These are phyloP conservation scores for Huntiella decipiens DNA, from an alignment of 2,329 filamentous ascomycete genomes.

Conservation along the genomic window DNA sequence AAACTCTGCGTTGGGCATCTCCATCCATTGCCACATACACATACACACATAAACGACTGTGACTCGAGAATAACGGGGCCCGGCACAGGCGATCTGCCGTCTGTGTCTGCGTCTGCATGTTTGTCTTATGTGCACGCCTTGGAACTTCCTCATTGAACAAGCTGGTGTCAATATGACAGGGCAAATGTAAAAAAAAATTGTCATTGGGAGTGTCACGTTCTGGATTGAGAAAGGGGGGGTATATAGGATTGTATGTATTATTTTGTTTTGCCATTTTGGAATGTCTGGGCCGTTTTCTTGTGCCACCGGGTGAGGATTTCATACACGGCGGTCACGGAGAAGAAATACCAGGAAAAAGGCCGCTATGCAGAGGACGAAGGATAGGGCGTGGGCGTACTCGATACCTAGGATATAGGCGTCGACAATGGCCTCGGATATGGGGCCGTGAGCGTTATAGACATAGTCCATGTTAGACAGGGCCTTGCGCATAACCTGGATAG, in stretches of 20 bases:
- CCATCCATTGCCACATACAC: no score
- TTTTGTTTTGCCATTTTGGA: neutral
- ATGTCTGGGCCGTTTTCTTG: neutral
- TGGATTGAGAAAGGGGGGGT: no score
- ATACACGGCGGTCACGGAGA: slow-evolving; percentile 16
- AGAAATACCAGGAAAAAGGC: slow-evolving; percentile 16
- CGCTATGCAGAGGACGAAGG: slow-evolving; percentile 15
- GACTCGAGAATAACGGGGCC: no score
- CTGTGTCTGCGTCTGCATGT: no score
- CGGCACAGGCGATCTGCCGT: no score
- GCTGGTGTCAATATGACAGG: no score
- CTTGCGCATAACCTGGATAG: slow-evolving; percentile 17
- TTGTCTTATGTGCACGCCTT: no score
- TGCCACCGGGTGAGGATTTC: neutral
- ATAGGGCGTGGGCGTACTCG: slow-evolving; percentile 19
- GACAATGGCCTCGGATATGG: slow-evolving; percentile 16
- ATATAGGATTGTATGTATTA: neutral
- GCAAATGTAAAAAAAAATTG: no score
- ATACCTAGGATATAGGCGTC: slow-evolving; percentile 19
- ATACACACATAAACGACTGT: no score
- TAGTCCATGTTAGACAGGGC: slow-evolving; percentile 19
- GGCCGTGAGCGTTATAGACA: slow-evolving; percentile 15
- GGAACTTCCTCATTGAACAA: no score
- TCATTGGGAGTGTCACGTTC: no score
- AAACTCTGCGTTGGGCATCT: no score